Conservation (phyloP, 2,329 filamentous ascomycete genomes). For the Aureobasidium sp. region DNA sequence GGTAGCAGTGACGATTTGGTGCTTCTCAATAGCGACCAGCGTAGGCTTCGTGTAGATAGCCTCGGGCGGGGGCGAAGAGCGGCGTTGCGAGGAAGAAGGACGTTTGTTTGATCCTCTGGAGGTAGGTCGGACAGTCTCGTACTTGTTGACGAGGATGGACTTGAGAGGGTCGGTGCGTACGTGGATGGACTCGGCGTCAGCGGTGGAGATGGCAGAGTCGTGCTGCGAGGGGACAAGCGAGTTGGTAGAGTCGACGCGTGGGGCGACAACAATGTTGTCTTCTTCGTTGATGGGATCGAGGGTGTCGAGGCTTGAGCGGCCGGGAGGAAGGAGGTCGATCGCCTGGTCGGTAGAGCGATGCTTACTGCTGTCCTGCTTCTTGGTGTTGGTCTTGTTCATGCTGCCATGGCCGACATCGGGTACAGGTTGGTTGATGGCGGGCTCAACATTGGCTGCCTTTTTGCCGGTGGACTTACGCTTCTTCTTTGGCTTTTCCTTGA, state of each 20-base stretch:
- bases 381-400: conserved; percentile 10
- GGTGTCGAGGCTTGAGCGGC: conserved; percentile 22
- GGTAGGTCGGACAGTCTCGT: conserved; percentile 22
- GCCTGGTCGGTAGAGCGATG: not conserved
- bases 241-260: not conserved
- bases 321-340: not conserved
- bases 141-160: conserved; percentile 25
- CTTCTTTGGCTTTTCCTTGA: conserved; percentile 23
- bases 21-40: conserved; percentile 18
- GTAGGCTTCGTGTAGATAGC: conserved; percentile 17
- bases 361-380: conserved; percentile 1
- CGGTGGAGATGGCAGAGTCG: conserved; percentile 8
- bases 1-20: conserved; percentile 20
- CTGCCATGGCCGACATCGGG: conserved; percentile 26
- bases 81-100: conserved; percentile 17
- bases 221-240: conserved; percentile 8
- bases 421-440: conserved; percentile 19
- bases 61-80: conserved; percentile 18
- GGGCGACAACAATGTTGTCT: conserved; percentile 15
- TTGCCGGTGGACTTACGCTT: conserved; percentile 12
- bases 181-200: conserved; percentile 15
- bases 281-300: conserved; percentile 31
- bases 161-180: conserved; percentile 23
- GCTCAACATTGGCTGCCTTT: not conserved
- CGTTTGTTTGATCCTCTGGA: conserved; percentile 19